These are phyloP conservation scores for Nasturtium officinale DNA, from an alignment of 345 rosid genomes.

Conservation along the genomic window DNA sequence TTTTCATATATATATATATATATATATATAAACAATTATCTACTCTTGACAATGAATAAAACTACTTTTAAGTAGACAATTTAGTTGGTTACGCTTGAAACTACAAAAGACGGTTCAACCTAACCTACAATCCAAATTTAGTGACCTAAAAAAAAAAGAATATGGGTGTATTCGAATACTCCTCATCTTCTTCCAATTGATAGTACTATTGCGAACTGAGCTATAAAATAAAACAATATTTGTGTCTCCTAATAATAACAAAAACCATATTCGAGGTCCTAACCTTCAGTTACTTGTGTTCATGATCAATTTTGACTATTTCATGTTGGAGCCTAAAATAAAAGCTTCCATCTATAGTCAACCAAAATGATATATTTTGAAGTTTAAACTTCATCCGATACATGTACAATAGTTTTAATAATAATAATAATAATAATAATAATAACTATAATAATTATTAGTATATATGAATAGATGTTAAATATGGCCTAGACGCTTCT, in stretches of 20 bases:
- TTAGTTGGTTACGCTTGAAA: constrained; percentile 19
- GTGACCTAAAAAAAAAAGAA: neutral
- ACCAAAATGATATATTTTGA: neutral
- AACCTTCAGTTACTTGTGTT: neutral
- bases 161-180: neutral
- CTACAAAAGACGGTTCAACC: constrained; percentile 22
- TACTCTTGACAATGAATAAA: constrained; percentile 10
- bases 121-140: too few relatives aligned
- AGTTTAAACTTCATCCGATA: neutral
- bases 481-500: neutral
- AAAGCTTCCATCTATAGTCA: neutral
- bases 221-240: neutral
- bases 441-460: too few relatives aligned
- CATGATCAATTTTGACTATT: neutral
- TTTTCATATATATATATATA: constrained; percentile 14
- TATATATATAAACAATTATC: constrained; percentile 7
- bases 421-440: too few relatives aligned
- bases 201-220: neutral
- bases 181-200: neutral
- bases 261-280: constrained; percentile 4
- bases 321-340: neutral
- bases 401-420: neutral
- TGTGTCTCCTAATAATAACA: neutral
- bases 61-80: constrained; percentile 4
- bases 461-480: neutral